Evolutionary conservation across 768 basidiomycete genomes (phyloP).

Genomic region (Auricularia auricula-judae): DNA sequence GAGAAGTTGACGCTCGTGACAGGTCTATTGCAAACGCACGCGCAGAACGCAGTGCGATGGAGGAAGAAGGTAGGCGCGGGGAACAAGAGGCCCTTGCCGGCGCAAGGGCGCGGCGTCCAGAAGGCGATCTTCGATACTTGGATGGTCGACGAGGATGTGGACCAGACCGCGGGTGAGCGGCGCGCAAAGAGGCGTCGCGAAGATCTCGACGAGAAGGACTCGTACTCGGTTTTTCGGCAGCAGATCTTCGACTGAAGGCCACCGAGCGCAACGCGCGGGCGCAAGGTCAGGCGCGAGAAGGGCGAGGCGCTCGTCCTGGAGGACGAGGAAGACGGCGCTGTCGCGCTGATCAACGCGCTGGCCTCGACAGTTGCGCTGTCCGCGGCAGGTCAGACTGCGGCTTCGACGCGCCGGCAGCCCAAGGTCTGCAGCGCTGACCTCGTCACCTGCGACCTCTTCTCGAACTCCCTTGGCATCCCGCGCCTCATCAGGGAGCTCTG

Average conservation of each 20-base stretch:
- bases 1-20: not conserved
- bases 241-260: not conserved
- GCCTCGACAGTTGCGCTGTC: not conserved
- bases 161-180: not conserved
- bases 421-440: not conserved
- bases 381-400: not conserved
- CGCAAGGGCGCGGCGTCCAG: not conserved
- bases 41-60: not conserved
- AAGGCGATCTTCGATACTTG: not conserved
- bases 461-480: not conserved
- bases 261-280: not conserved
- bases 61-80: not conserved
- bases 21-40: not conserved
- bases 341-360: not conserved
- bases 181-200: not conserved
- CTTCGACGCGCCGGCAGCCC: not conserved
- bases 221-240: too few relatives aligned
- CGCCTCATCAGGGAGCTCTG: not conserved
- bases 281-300: not conserved
- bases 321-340: not conserved
- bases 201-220: not conserved
- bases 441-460: not conserved
- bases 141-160: not conserved
- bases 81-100: not conserved
- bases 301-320: not conserved